Evolutionary conservation across 495 filamentous ascomycete genomes (phyloP), one percentile per base, ranked within the genome.

Genomic region (Xylaria cubensis): DNA sequence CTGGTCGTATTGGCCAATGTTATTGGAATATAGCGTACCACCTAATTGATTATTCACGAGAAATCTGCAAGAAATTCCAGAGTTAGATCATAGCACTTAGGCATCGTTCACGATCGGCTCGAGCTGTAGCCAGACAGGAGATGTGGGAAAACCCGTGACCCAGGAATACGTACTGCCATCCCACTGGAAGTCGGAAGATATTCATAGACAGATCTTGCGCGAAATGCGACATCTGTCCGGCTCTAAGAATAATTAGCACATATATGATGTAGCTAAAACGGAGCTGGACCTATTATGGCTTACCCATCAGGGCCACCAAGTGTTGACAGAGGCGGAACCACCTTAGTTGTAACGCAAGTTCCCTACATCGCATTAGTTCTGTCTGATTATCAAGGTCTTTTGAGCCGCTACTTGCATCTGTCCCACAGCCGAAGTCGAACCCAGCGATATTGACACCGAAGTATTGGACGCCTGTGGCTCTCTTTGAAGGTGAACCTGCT

Each of bases 161-260:
- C 1, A 24, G 46, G 24, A 29, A n/a, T 50, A 66, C 64, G 67
- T 82, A 90, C 75, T 90, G 88, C 86, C 86, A 85, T 71, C 84
- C 81, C 56, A 89, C 83, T 39, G 86, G 88, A 5, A 90, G 79
- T 24, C 88, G 84, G 80, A 89, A 89, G 66, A 86, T 83, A 71
- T 89, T 89, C 74, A 89, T 80, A 56, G 81, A 77, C 63, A 86
- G 82, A 65, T 86, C 81, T 17, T 81, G 85, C 67, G 80, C 74
- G 69, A 89, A 90, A 77, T 90, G 88, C 24, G 84, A 76, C 84
- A 90, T 90, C 75, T 90, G 88, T n/a, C 74, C 82, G 7, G 79
- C 63, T 12, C 77, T 76, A 50, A 12, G 36, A 44, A 44, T 46
- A 26, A n/a, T 67, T 41, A 67, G 46, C 32, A 21, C 17, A 50